Evolutionary conservation across 805 yeast species (phyloP), one percentile per base, ranked within the genome.

Genomic region (Ogataea nonfermentans): DNA sequence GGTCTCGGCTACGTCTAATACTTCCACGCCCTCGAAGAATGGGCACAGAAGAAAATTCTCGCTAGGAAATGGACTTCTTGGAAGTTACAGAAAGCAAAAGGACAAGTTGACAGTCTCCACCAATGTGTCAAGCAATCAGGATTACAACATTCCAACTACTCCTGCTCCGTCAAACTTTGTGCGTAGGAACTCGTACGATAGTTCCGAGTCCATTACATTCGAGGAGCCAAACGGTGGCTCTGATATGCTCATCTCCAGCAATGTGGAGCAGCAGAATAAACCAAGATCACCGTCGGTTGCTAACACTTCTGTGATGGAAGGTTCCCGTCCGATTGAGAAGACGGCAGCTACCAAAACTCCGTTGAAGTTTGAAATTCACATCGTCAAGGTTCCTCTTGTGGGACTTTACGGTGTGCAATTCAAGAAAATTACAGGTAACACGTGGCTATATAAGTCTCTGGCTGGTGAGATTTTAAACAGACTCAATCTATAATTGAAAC

Each of bases 391-490:
- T 33, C 95, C 96, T 32, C 73, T 90, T 49, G 84, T 90, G 39
- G 88, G 95, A 4, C 70, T 91, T 44, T 89, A 84, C 49, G 98
- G 98, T 63, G 90, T 90, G 33, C 97, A 91, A 61, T 89, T 90
- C 69, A 91, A 91, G 71, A 90, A 90, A 60, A 74, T 90, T 22
- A 74, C 85, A 42, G 98, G 98, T 55, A 89, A 91, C 60, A 87
- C 96, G 2, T 90, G 97, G 97, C 78, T 84, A 66, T 90, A 90
- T 66, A 90, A 91, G 68, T 81, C 89, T 8, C 70, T 90, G 56
- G 97, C 97, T 2, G 81, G 91, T 39, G 87, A 81, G 59, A 84
- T 90, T 35, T 74, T 90, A 62, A 73, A 73, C 44, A 84, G 84
- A 49, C 70, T 86, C 59, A 80, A 82, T 47, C 66, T 85, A 48